Base-by-base conservation (phyloP, 2,329 filamentous ascomycete species). In the Cercospora zeina region DNA sequence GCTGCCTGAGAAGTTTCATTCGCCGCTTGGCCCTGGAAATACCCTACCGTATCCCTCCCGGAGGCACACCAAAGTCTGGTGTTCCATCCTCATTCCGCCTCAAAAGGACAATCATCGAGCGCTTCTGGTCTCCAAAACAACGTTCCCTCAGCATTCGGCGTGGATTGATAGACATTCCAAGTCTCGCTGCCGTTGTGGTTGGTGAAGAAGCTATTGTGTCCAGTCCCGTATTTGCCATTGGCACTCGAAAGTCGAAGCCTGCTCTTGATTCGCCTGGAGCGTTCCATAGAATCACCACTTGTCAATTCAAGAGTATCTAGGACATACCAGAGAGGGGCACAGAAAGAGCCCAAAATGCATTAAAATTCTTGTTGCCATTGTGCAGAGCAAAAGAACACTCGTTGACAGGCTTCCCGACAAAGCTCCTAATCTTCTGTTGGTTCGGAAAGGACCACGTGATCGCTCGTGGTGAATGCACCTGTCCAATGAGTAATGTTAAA, bases 91-190 rank as follows among this genome's bases (percentile, higher is more conserved):
- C 72, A 49, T 83, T 81, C 66, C 78, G 81, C 21, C 79, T 80
- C 27, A 86, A 69, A 24, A 77, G 77, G 69, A 84, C 79, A 0
- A 80, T 80, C 74, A 82, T 82, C 1, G 83, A 82, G 64, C 85
- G 85, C 39, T 84, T 57, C 16, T 63, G 81, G 1, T 80, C 77
- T 62, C 84, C 82, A 59, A 84, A 86, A 1, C n/a, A n/a, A n/a
- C n/a, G n/a, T 77, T 0, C 83, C 83, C 0, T 72, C 73, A 10
- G 76, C 73, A 62, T 78, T 81, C 1, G 76, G 73, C 0, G 82
- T 84, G 0, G 83, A 83, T 65, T 86, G 83, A 70, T 83, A 86
- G 0, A 82, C 79, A 56, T 82, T 83, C 79, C 79, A 86, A 2
- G 78, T 81, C 71, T 85, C 77, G 0, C 73, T 79, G 2, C 78